phyloP scores from a whole-genome alignment of 306 rosid genomes.

The Benincasa hispida region DNA sequence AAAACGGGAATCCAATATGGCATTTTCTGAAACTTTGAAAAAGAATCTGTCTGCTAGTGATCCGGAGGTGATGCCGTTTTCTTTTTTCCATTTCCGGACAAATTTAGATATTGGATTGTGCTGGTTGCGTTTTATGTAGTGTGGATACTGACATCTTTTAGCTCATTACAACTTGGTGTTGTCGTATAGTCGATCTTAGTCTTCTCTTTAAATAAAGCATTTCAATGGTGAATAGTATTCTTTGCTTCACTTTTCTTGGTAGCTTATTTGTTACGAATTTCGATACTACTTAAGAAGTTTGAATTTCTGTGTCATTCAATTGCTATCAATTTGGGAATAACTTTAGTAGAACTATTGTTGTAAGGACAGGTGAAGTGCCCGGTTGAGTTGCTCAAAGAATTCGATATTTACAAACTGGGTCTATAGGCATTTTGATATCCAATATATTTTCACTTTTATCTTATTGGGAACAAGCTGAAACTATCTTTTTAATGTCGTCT shows the following conservation, averaged over 20 bases:
- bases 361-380: not conserved
- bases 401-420: not conserved
- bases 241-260: not conserved
- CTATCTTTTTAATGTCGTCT: not conserved
- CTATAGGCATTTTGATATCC: not conserved
- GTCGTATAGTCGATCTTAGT: not conserved
- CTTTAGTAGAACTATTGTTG: not conserved
- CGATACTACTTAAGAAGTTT: not conserved
- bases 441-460: not conserved
- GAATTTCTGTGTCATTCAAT: not conserved
- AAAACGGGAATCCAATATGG: conserved; percentile 16
- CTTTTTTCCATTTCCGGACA: not conserved
- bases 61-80: conserved; percentile 48
- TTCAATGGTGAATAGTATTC: not conserved
- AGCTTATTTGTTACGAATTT: not conserved
- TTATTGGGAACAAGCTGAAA: not conserved
- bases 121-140: not conserved
- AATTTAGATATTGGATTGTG: not conserved
- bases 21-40: conserved; percentile 26
- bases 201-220: not conserved
- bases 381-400: not conserved
- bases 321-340: not conserved
- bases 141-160: not conserved
- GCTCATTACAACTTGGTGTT: not conserved
- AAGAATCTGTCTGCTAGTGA: conserved; percentile 62